These are phyloP conservation scores for Xerocomellus chrysenteron DNA, from an alignment of 768 basidiomycete species.

Conservation along the genomic window DNA sequence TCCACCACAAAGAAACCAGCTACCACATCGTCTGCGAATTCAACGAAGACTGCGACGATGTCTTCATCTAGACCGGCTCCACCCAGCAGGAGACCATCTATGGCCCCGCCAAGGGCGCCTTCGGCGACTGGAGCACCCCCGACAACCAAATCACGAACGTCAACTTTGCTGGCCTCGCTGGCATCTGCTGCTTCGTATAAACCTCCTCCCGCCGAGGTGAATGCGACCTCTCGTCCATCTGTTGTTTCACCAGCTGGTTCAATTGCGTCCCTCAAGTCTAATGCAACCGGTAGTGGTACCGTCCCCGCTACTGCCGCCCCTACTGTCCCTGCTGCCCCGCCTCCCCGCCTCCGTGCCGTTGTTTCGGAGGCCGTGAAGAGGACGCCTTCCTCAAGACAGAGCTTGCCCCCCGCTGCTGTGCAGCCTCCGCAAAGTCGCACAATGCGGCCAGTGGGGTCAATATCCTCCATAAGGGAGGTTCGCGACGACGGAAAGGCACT, in stretches of 20 bases:
- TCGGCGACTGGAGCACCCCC: constrained; percentile 39
- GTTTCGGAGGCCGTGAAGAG: constrained; percentile 66
- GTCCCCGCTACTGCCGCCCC: constrained; percentile 22
- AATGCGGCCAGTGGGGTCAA: constrained; percentile 53
- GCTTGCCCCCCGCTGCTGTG: constrained; percentile 28
- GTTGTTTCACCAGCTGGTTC: constrained; percentile 59
- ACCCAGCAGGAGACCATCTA: constrained; percentile 33
- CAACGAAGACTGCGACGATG: constrained; percentile 35
- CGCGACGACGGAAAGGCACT: constrained; percentile 59
- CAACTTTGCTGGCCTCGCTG: constrained; percentile 29
- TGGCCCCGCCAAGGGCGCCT: constrained; percentile 36
- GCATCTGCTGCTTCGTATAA: constrained; percentile 23
- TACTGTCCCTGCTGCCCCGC: constrained; percentile 26
- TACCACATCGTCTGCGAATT: constrained; percentile 29
- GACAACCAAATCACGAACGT: constrained; percentile 38
- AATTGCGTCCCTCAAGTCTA: constrained; percentile 46
- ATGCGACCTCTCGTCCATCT: constrained; percentile 42
- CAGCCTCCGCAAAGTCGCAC: constrained; percentile 39
- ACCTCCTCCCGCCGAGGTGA: constrained; percentile 19
- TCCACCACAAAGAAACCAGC: constrained; percentile 31
- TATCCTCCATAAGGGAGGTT: constrained; percentile 73
- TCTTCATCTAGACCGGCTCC: constrained; percentile 35
- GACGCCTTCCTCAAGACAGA: constrained; percentile 43
- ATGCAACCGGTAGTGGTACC: constrained; percentile 28
- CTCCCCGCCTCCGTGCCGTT: constrained; percentile 59